phyloP scores from a whole-genome alignment of 2,329 filamentous ascomycete genomes.

The Iodosphaeria phyllophila region DNA sequence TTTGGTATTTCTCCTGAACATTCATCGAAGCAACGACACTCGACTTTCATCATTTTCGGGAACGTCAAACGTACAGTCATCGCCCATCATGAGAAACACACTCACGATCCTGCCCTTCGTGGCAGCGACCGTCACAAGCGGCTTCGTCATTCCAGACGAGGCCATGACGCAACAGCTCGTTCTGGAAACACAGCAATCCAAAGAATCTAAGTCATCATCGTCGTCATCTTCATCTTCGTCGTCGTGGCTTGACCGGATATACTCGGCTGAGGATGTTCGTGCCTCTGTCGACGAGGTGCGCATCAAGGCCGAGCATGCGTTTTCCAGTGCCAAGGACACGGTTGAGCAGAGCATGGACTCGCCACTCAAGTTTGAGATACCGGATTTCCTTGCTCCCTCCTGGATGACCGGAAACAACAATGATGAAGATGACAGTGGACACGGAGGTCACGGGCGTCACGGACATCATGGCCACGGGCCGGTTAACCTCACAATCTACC shows the following conservation, averaged over 20 bases:
- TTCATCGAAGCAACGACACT: too few species aligned
- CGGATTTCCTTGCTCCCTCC: conserved; percentile 6
- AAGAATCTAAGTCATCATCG: conserved; percentile 1
- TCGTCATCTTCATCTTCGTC: conserved; percentile 2
- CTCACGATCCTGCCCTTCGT: conserved; percentile 7
- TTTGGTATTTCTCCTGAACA: too few species aligned
- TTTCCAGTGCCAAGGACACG: conserved; percentile 5
- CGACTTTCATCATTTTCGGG: too few species aligned
- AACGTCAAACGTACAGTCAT: too few species aligned
- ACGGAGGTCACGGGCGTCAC: conserved; percentile 6
- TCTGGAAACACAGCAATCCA: conserved; percentile 5
- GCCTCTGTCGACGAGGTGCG: conserved; percentile 4
- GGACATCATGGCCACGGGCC: conserved; percentile 14
- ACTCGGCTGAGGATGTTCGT: neutral
- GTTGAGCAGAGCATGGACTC: conserved; percentile 4
- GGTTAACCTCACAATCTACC: conserved; percentile 57
- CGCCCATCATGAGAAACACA: conserved; percentile 8
- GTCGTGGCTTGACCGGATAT: conserved; percentile 3
- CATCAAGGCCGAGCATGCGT: conserved; percentile 3
- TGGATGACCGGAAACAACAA: conserved; percentile 1
- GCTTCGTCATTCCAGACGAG: conserved; percentile 12
- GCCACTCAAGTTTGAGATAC: conserved; percentile 3
- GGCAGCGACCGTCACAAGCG: conserved; percentile 7
- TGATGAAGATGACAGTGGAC: neutral
- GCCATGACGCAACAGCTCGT: conserved; percentile 9